Conservation (phyloP, 2,329 filamentous ascomycete species). For the Botryosphaeria agaves region DNA sequence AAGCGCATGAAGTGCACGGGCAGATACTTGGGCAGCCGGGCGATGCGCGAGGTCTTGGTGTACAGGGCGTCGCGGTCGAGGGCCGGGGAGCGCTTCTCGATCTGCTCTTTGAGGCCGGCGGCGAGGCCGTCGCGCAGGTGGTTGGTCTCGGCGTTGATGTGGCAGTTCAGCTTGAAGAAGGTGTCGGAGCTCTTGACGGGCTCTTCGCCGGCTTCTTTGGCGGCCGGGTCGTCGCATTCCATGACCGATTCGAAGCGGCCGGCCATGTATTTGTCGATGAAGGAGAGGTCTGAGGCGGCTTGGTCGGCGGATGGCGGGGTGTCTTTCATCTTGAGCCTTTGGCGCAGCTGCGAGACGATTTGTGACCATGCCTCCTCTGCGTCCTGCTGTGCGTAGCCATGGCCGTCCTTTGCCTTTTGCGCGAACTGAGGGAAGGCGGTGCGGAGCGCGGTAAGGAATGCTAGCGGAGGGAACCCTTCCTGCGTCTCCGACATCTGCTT, state of each 20-base stretch:
- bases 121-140: slow-evolving; percentile 79
- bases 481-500: slow-evolving; percentile 81
- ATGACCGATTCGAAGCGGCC: slow-evolving; percentile 65
- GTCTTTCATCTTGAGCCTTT: slow-evolving; percentile 54
- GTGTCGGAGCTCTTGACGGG: slow-evolving; percentile 48
- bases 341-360: slow-evolving; percentile 66
- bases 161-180: slow-evolving; percentile 90
- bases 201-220: slow-evolving; percentile 57
- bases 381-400: slow-evolving; percentile 92
- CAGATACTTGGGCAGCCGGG: slow-evolving; percentile 82
- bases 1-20: slow-evolving; percentile 97
- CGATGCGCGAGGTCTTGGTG: slow-evolving; percentile 81
- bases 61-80: slow-evolving; percentile 68
- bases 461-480: slow-evolving; percentile 64
- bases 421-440: slow-evolving; percentile 80
- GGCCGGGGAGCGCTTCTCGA: slow-evolving; percentile 73
- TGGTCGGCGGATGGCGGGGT: slow-evolving; percentile 14
- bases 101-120: slow-evolving; percentile 66
- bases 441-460: slow-evolving; percentile 69
- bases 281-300: slow-evolving; percentile 39
- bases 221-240: slow-evolving; percentile 67
- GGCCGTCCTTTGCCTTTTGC: slow-evolving; percentile 65
- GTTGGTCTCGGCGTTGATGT: slow-evolving; percentile 76
- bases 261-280: slow-evolving; percentile 80
- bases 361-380: slow-evolving; percentile 98